Base-by-base conservation (phyloP, 345 rosid genomes). In the Salix viminalis region DNA sequence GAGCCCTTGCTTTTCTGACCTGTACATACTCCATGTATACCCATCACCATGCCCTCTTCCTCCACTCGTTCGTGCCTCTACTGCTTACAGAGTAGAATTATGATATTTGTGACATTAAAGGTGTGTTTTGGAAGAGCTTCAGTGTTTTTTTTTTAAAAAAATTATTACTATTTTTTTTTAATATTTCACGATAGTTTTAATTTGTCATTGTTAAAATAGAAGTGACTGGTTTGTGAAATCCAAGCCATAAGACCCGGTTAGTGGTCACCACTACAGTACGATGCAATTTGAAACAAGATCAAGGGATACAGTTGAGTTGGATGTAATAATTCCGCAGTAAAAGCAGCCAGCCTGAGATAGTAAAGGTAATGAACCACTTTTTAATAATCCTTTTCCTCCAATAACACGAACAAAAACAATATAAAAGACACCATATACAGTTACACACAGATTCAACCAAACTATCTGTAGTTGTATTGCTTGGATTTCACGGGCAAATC, bases 401-500 rank as follows among this genome's bases (percentile, higher is more conserved):
- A 65, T 15, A 48, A 34, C 46, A 32, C 65, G n/a, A 32, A 46
- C 65, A 67, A n/a, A 30, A 39, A n/a, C 65, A 15, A 15, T 36
- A 52, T 66, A 12, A 69, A 64, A 14, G 46, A 70, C 36, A 21
- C 65, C 32, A 37, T n/a, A n/a, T n/a, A n/a, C n/a, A n/a, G n/a
- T n/a, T n/a, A n/a, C n/a, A n/a, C n/a, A 23, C 41, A 54, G 39
- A 42, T 52, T 36, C 34, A 71, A 58, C 61, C 28, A 5, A 44
- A 14, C 83, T 83, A 91, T 58, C 76, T 76, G 80, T 91, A 93
- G 73, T 65, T 77, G 87, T 91, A 85, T 60, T 84, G 65, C 80
- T 86, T 83, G 70, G 90, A 85, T 69, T 90, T 83, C 75, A 94
- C 69, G 32, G 80, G 60, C 69, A 84, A 69, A 71, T 92, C 93